phyloP scores from a whole-genome alignment of 345 rosid genomes.

The Luvunga scandens region DNA sequence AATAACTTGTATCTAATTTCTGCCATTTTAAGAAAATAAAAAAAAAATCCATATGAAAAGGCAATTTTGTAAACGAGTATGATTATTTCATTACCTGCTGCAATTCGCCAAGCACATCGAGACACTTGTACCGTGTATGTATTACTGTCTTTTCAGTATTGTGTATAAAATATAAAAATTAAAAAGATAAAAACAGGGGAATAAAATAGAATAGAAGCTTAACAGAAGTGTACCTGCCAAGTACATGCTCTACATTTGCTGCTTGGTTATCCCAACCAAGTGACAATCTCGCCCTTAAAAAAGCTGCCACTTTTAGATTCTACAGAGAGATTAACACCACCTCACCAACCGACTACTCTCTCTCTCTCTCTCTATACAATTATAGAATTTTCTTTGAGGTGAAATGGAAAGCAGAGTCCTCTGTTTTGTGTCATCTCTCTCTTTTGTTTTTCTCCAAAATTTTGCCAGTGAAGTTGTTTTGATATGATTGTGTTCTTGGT shows the following conservation, averaged over 20 bases:
- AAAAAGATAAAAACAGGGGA: neutral
- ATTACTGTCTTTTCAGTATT: no score
- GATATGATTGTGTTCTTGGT: neutral
- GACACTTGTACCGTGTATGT: no score
- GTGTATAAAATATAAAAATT: neutral
- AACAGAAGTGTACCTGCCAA: conserved; percentile 36
- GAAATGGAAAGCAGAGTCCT: conserved; percentile 6
- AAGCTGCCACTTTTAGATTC: conserved; percentile 22
- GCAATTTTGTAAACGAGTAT: no score
- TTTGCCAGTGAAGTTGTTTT: neutral
- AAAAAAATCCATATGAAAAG: no score
- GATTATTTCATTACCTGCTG: no score
- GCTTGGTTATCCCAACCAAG: conserved; percentile 16
- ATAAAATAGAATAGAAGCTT: neutral
- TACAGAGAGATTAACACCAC: conserved; percentile 5
- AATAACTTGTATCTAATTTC: no score
- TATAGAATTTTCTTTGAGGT: neutral
- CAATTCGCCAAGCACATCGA: no score
- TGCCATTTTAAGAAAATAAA: no score
- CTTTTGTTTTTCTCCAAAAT: neutral
- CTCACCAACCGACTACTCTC: neutral
- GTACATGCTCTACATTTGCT: conserved; percentile 32
- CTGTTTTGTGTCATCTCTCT: neutral
- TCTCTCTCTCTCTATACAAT: neutral
- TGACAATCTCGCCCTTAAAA: conserved; percentile 19